Evolutionary conservation across 495 filamentous ascomycete species (phyloP).

Genomic region (Aspergillus affinis): DNA sequence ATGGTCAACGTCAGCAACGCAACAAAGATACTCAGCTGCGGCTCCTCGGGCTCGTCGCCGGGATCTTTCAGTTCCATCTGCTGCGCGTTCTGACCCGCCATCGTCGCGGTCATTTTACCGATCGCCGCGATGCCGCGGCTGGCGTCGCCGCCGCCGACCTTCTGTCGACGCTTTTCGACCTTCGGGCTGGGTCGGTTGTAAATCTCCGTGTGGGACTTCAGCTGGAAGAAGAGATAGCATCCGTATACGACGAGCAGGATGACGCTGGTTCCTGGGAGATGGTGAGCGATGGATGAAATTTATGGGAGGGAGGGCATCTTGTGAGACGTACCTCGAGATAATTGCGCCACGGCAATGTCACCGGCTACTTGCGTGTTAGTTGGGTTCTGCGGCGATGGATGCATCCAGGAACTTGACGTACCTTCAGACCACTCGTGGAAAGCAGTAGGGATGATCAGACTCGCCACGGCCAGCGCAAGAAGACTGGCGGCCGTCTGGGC

Average conservation of each 20-base stretch:
- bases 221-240: conserved; percentile 78
- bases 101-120: conserved; percentile 51
- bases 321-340: conserved; percentile 37
- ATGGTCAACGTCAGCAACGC: conserved; percentile 68
- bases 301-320: not conserved
- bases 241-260: conserved; percentile 77
- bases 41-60: conserved; percentile 67
- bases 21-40: conserved; percentile 66
- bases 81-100: conserved; percentile 41
- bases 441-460: conserved; percentile 85
- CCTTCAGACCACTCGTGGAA: conserved; percentile 61
- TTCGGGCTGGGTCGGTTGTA: conserved; percentile 76
- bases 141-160: conserved; percentile 56
- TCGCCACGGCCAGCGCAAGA: conserved; percentile 74
- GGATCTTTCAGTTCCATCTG: conserved; percentile 46
- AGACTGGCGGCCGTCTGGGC: conserved; percentile 87
- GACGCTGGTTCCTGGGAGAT: conserved; percentile 57
- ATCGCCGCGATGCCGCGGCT: conserved; percentile 59
- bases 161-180: conserved; percentile 53
- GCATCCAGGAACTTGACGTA: conserved; percentile 12
- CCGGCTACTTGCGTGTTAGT: conserved; percentile 19
- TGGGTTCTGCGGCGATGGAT: not conserved
- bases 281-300: not conserved
- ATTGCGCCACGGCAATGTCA: conserved; percentile 24
- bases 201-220: conserved; percentile 71